A percentile compares a stretch with the other conserved stretches of the same genome.
Evolutionary conservation across 352 stramenopile genomes (phyloP).

Genomic region (Phytophthora melonis): DNA sequence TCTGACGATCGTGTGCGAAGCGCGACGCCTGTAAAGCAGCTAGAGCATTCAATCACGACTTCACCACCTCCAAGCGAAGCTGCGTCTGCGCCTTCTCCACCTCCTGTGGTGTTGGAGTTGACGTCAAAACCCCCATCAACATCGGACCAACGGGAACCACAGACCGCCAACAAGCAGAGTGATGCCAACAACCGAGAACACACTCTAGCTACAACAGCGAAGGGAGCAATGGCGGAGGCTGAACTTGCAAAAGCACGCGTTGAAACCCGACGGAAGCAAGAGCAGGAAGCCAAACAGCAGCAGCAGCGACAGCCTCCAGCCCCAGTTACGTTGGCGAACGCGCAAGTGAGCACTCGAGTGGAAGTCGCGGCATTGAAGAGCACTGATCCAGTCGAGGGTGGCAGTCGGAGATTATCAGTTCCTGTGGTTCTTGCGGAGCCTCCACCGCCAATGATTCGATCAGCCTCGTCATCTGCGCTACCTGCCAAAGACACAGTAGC

Average conservation of each 20-base stretch:
- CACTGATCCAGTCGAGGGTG: not conserved
- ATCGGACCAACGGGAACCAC: conserved; percentile 1
- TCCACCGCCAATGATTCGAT: conserved; percentile 25
- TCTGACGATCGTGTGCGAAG: conserved; percentile 11
- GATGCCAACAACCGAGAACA: conserved; percentile 39
- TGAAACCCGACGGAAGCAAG: conserved; percentile 66
- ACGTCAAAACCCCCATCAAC: conserved; percentile 2
- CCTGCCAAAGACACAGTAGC: not conserved
- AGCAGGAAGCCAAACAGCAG: conserved; percentile 56
- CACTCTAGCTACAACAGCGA: conserved; percentile 55
- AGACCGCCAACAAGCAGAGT: not conserved
- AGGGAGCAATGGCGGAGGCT: conserved; percentile 71
- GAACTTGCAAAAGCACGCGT: conserved; percentile 77
- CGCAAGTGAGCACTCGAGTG: not conserved
- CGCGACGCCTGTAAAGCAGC: conserved; percentile 7
- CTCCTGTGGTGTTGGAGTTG: not conserved
- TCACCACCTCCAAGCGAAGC: not conserved
- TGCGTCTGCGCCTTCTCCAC: not conserved
- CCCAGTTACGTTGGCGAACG: not conserved
- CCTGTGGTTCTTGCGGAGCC: not conserved
- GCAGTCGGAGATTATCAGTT: conserved; percentile 9
- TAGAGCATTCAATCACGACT: not conserved
- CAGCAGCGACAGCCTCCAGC: conserved; percentile 14
- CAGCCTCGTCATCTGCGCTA: conserved; percentile 44
- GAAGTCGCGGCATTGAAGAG: not conserved